Conservation (phyloP, 2,329 filamentous ascomycete genomes). For the Xylariaceae sp. region DNA sequence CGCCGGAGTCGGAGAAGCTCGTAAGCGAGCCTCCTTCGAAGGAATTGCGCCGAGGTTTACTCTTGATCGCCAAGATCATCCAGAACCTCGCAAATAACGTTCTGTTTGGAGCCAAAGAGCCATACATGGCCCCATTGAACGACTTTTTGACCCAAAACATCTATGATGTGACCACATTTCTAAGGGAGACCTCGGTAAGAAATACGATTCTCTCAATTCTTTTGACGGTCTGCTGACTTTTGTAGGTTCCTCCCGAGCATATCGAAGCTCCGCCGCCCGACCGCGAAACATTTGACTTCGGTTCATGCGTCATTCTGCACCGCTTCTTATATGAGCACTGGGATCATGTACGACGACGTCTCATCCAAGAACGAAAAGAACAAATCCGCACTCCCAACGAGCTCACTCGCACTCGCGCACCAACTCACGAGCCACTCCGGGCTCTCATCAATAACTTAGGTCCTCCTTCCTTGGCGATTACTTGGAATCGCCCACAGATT, state of each 20-base stretch:
- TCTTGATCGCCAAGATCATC: constrained; percentile 65
- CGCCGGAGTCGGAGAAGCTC: constrained; percentile 62
- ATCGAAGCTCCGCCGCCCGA: constrained; percentile 36
- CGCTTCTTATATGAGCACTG: constrained; percentile 66
- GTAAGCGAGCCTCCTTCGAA: constrained; percentile 56
- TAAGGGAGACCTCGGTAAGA: constrained; percentile 61
- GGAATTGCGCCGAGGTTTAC: constrained; percentile 61
- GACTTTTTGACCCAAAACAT: constrained; percentile 64
- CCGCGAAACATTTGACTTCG: constrained; percentile 59
- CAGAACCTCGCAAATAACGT: constrained; percentile 69
- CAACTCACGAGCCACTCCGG: constrained; percentile 54
- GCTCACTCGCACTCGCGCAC: constrained; percentile 45
- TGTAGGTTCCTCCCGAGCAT: constrained; percentile 43
- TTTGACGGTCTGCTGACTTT: constrained; percentile 17
- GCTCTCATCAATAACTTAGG: constrained; percentile 61
- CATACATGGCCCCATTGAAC: constrained; percentile 67
- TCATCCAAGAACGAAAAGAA: constrained; percentile 55
- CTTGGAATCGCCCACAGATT: constrained; percentile 64
- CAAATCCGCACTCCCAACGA: constrained; percentile 51
- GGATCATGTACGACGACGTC: constrained; percentile 61
- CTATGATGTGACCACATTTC: constrained; percentile 59
- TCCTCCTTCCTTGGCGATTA: constrained; percentile 61
- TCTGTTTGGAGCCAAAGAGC: constrained; percentile 64
- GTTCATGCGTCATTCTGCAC: constrained; percentile 64
- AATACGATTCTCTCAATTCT: not conserved